Evolutionary conservation across 805 yeast species (phyloP).

Genomic region (Wickerhamiella sorbophila): DNA sequence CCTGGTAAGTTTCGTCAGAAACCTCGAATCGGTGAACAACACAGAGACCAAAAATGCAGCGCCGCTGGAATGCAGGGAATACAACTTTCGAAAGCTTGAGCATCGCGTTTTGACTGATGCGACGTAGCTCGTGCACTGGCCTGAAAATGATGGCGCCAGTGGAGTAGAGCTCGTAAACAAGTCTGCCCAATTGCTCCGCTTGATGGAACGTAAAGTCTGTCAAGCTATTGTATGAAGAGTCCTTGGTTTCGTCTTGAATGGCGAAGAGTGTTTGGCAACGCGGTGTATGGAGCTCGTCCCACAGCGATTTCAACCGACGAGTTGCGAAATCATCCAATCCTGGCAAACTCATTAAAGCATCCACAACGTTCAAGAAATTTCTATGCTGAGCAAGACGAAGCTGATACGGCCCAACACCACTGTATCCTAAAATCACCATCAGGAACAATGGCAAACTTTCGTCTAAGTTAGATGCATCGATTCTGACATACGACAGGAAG

Average conservation of each 20-base stretch:
- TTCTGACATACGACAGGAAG: background rate
- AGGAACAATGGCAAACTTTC: background rate
- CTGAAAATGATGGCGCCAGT: slow-evolving; percentile 1
- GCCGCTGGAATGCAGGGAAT: slow-evolving; percentile 5
- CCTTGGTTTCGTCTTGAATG: slow-evolving; percentile 3
- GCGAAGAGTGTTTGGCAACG: slow-evolving; percentile 1
- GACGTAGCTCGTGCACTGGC: background rate
- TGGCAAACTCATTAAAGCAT: slow-evolving; percentile 8
- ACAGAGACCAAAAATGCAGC: slow-evolving; percentile 3
- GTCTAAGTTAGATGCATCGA: background rate
- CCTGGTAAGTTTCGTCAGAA: background rate
- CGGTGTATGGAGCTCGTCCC: slow-evolving; percentile 3
- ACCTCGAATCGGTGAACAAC: slow-evolving; percentile 4
- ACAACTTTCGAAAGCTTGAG: background rate
- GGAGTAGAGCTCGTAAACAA: slow-evolving; percentile 4
- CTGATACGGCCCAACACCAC: slow-evolving; percentile 7
- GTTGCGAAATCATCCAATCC: background rate
- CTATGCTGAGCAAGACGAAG: slow-evolving; percentile 5
- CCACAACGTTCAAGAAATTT: slow-evolving; percentile 6
- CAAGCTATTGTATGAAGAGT: background rate
- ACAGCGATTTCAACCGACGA: slow-evolving; percentile 2
- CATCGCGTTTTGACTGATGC: background rate
- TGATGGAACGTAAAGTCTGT: slow-evolving; percentile 2
- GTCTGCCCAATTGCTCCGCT: slow-evolving; percentile 3
- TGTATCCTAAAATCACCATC: slow-evolving; percentile 4